Evolutionary conservation across 2,329 filamentous ascomycete genomes (phyloP).

Genomic region (Pseudofabraea citricarpa): DNA sequence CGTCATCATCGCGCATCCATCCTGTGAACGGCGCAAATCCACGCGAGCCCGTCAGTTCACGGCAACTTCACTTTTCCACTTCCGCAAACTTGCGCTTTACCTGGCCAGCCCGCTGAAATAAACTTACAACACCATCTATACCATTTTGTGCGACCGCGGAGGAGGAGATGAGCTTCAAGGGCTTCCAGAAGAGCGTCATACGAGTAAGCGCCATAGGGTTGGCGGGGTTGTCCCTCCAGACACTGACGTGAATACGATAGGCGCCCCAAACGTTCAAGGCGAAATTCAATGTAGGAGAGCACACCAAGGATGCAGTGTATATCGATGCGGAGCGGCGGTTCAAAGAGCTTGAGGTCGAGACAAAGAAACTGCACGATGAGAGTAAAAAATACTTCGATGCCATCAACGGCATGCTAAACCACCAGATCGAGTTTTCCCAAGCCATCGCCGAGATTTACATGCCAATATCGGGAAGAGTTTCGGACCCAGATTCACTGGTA

Average conservation of each 20-base stretch:
- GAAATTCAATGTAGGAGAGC: constrained; percentile 92
- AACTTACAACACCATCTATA: neutral
- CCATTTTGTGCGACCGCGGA: constrained; percentile 7
- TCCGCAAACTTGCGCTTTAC: neutral
- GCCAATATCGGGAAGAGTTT: constrained; percentile 92
- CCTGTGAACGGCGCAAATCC: neutral
- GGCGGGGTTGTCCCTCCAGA: constrained; percentile 17
- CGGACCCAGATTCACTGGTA: constrained; percentile 79
- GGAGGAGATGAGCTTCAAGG: constrained; percentile 85
- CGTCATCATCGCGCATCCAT: constrained; percentile 20
- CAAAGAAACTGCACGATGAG: constrained; percentile 94
- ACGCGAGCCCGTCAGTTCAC: neutral
- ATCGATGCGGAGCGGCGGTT: constrained; percentile 92
- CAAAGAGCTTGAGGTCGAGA: constrained; percentile 88
- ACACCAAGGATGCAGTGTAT: constrained; percentile 93
- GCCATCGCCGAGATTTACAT: constrained; percentile 97
- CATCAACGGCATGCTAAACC: constrained; percentile 95
- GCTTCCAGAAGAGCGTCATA: constrained; percentile 83
- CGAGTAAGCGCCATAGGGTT: constrained; percentile 54
- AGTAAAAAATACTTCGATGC: constrained; percentile 96
- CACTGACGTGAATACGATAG: constrained; percentile 35
- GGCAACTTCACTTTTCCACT: neutral
- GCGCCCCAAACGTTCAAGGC: constrained; percentile 88
- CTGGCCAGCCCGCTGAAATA: neutral
- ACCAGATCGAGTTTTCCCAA: constrained; percentile 98